A percentile compares a stretch with the other conserved stretches of the same genome.
Evolutionary conservation across 257 asterid species (phyloP).

Genomic region (Cynanchum wilfordii): DNA sequence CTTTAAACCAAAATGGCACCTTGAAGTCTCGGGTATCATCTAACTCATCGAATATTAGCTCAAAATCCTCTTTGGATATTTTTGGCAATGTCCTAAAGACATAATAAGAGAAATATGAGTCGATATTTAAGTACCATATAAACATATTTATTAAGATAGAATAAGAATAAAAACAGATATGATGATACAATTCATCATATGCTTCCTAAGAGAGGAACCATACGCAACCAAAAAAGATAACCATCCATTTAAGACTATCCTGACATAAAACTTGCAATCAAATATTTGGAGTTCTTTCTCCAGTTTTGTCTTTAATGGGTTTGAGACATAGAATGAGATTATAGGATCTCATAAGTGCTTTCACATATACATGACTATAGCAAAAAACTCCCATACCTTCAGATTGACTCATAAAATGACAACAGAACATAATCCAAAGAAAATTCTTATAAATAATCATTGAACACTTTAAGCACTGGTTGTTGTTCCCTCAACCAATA

Average conservation of each 20-base stretch:
- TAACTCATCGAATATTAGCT: constrained; percentile 74
- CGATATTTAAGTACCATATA: constrained; percentile 8
- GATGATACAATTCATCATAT: not conserved
- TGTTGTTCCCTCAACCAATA: not conserved
- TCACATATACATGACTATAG: not conserved
- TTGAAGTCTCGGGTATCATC: constrained; percentile 86
- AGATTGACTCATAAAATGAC: not conserved
- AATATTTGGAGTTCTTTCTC: too few relatives aligned
- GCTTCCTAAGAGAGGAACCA: not conserved
- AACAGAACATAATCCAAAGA: not conserved
- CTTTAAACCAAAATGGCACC: constrained; percentile 41
- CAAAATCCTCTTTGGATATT: constrained; percentile 89
- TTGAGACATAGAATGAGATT: not conserved
- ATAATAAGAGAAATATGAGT: constrained; percentile 17
- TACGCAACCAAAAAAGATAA: constrained; percentile 4
- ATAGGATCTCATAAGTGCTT: not conserved
- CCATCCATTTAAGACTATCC: too few relatives aligned
- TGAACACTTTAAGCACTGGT: not conserved
- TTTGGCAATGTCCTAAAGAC: constrained; percentile 76
- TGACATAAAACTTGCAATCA: not conserved
- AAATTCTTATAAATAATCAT: not conserved
- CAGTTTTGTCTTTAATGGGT: not conserved
- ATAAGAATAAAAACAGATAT: not conserved
- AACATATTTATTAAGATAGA: not conserved
- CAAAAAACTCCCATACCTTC: not conserved